These are phyloP conservation scores for Tympanopsis confertula DNA, from an alignment of 2,329 filamentous ascomycete genomes.

Conservation along the genomic window DNA sequence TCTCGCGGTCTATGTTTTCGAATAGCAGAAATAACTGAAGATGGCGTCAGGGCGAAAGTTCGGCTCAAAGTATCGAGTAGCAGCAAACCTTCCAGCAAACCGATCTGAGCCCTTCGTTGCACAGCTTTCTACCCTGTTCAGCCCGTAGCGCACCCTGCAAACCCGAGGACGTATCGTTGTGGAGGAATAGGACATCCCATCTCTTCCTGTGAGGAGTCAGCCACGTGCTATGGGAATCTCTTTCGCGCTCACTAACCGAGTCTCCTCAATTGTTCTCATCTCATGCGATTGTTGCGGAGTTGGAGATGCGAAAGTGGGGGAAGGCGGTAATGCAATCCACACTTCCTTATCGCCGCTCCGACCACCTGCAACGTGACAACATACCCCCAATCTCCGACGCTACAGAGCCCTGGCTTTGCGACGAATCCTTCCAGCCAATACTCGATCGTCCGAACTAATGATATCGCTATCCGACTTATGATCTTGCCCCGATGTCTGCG, in stretches of 20 bases:
- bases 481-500: background rate
- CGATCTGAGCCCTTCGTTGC: background rate
- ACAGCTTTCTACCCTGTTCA: background rate
- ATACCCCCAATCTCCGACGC: background rate
- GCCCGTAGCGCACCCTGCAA: background rate
- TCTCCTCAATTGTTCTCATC: background rate
- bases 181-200: background rate
- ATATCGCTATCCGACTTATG: background rate
- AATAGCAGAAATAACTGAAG: background rate
- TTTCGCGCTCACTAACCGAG: no score
- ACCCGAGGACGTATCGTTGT: background rate
- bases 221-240: no score
- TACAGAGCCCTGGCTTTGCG: background rate
- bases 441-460: background rate
- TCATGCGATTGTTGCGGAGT: background rate
- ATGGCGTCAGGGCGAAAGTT: background rate
- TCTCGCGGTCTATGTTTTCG: background rate
- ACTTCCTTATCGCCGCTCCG: background rate
- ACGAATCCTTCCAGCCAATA: background rate
- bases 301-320: background rate
- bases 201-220: background rate
- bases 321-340: background rate
- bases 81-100: background rate
- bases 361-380: background rate
- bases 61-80: constrained; percentile 3